These are phyloP conservation scores for Fusarium continuum DNA, from an alignment of 2,329 filamentous ascomycete species.

Conservation along the genomic window DNA sequence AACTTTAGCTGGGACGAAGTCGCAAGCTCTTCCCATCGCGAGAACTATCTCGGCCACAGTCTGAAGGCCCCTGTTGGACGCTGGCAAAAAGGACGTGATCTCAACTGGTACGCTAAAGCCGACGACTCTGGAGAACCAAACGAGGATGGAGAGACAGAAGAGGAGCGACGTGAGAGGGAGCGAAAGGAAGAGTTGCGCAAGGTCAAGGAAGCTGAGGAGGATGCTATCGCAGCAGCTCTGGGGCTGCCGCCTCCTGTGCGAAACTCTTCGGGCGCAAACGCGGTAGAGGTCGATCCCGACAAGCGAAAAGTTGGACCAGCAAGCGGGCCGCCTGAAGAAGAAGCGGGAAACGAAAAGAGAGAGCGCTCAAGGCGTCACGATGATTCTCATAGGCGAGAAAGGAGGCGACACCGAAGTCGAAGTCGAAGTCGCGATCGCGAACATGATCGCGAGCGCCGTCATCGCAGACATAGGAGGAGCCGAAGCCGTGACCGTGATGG, in stretches of 20 bases:
- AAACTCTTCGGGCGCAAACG: conserved; percentile 70
- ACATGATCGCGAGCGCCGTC: conserved; percentile 43
- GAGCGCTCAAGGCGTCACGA: conserved; percentile 47
- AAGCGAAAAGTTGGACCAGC: conserved; percentile 49
- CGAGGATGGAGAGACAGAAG: conserved; percentile 64
- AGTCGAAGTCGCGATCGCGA: conserved; percentile 50
- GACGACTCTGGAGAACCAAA: conserved; percentile 53
- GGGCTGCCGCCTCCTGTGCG: conserved; percentile 77
- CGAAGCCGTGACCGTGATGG: conserved; percentile 45
- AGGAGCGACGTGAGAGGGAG: conserved; percentile 67
- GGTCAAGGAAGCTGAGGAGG: conserved; percentile 92
- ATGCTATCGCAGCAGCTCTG: conserved; percentile 84
- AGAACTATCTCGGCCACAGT: conserved; percentile 89
- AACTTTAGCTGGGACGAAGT: conserved; percentile 99
- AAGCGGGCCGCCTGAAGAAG: conserved; percentile 38
- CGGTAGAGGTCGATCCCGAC: conserved; percentile 66
- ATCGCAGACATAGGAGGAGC: conserved; percentile 48
- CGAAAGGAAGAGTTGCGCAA: conserved; percentile 80
- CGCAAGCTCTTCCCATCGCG: conserved; percentile 83
- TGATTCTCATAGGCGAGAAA: conserved; percentile 46
- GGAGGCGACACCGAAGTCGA: conserved; percentile 50
- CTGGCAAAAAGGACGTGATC: conserved; percentile 82
- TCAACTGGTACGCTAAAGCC: conserved; percentile 72
- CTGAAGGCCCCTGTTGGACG: conserved; percentile 91
- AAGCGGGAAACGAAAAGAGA: conserved; percentile 39